Evolutionary conservation across 176 grass and related monocot genomes (phyloP).

Genomic region (Carex parvula): DNA sequence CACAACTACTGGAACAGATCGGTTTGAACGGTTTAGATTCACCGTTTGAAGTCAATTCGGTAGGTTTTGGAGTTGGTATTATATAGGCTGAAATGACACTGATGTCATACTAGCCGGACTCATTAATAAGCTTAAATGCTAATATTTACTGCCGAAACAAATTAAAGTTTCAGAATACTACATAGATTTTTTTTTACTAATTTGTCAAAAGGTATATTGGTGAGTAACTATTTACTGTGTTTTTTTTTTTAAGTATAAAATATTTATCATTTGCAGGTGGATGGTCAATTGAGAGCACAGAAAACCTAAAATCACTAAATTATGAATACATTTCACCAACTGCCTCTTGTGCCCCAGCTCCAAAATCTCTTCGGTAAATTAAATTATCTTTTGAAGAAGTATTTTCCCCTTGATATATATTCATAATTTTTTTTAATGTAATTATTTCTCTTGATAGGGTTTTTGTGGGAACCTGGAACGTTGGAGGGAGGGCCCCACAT

Average conservation of each 20-base stretch:
- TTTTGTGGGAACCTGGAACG: conserved; percentile 90
- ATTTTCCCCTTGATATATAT: background rate
- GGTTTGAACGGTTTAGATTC: no score
- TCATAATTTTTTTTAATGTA: background rate
- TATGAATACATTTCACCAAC: conserved; percentile 14
- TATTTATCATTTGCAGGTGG: conserved; percentile 30
- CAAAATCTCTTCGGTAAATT: conserved; percentile 55
- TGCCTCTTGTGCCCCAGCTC: conserved; percentile 37
- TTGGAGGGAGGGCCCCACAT: conserved; percentile 59
- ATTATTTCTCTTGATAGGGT: conserved; percentile 35
- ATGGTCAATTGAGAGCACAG: conserved; percentile 60
- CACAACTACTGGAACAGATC: no score
- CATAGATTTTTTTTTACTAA: background rate
- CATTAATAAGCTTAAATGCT: background rate
- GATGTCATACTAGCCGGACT: no score
- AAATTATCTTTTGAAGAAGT: background rate
- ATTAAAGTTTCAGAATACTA: background rate
- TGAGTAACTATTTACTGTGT: background rate
- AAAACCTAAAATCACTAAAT: conserved; percentile 35
- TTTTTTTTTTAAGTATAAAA: background rate
- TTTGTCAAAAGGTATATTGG: background rate
- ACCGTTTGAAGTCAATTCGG: no score
- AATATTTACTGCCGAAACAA: background rate
- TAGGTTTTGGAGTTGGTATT: no score
- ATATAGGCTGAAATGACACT: no score